Evolutionary conservation across 2,329 filamentous ascomycete genomes (phyloP), one percentile per base, ranked within the genome.

Genomic region (Corinectria fuckeliana): DNA sequence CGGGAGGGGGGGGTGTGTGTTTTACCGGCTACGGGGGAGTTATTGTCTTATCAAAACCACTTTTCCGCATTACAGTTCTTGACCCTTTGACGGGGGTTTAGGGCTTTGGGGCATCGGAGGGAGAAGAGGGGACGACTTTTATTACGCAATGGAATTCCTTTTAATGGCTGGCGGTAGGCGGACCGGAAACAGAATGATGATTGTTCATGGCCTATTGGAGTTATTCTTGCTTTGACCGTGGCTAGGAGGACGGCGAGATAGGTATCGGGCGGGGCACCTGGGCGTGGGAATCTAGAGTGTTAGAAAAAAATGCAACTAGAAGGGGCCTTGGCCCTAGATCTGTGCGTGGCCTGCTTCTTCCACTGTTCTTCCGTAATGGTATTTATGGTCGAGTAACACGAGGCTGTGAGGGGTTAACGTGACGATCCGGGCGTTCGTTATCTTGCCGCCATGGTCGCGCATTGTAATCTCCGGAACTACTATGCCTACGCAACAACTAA

Each of bases 271-370:
- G 50, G 50, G 56, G 58, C 45, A 54, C 60, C 45, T 50, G 49
- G 59, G 50, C n/a, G 57, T 49, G 57, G 62, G 58, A 61, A 61
- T 61, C 53, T 69, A 72, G 70, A 72, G 51, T 57, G 54, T 65
- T 72, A 72, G 70, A 72, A 47, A 72, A n/a, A 71, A 69, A 72
- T 69, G 52, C 58, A 50, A 69, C 49, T 61, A 60, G 61, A 68
- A 52, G 53, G 62, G 26, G 52, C 50, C 10, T 59, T 50, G 49
- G 36, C 63, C 56, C 50, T 62, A 28, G 23, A 51, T 44, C 50
- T 20, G 49, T 20, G 32, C 11, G n/a, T 10, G 32, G 32, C 7
- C n/a, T 36, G 32, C 7, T 18, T 36, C 7, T 36, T 4, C 32
- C 3, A 18, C n/a, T n/a, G n/a, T n/a, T 45, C 32, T 50, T 18